Evolutionary conservation across 805 yeast genomes (phyloP).

Genomic region (Lachancea fermentati): DNA sequence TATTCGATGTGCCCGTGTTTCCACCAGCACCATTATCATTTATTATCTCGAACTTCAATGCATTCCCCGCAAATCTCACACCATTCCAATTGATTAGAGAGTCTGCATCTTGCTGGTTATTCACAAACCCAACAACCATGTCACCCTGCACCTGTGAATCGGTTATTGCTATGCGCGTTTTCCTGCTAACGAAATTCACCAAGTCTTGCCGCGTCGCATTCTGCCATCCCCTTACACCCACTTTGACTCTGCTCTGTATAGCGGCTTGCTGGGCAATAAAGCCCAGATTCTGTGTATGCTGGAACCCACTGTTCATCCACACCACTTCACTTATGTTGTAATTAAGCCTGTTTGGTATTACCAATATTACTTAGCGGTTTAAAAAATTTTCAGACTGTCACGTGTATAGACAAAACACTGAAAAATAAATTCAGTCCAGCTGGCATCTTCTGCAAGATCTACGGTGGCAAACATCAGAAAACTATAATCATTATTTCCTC

Average conservation of each 20-base stretch:
- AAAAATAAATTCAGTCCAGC: neutral
- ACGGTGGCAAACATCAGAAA: neutral
- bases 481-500: neutral
- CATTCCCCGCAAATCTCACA: conserved; percentile 73
- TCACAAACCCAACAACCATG: conserved; percentile 55
- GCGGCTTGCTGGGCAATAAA: conserved; percentile 25
- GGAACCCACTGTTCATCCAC: conserved; percentile 18
- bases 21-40: conserved; percentile 14
- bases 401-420: neutral
- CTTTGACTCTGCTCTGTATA: conserved; percentile 36
- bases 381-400: neutral
- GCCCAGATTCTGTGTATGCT: conserved; percentile 25
- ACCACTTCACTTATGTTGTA: neutral
- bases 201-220: conserved; percentile 69
- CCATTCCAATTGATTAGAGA: conserved; percentile 61
- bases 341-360: neutral
- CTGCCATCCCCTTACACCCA: conserved; percentile 77
- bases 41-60: conserved; percentile 47
- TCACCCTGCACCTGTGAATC: conserved; percentile 53
- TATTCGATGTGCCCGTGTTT: conserved; percentile 31
- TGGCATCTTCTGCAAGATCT: neutral
- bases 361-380: no score
- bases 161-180: conserved; percentile 49
- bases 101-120: conserved; percentile 49
- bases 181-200: conserved; percentile 62